Conservation (phyloP, 2,329 filamentous ascomycete genomes). For the Venturia effusa region DNA sequence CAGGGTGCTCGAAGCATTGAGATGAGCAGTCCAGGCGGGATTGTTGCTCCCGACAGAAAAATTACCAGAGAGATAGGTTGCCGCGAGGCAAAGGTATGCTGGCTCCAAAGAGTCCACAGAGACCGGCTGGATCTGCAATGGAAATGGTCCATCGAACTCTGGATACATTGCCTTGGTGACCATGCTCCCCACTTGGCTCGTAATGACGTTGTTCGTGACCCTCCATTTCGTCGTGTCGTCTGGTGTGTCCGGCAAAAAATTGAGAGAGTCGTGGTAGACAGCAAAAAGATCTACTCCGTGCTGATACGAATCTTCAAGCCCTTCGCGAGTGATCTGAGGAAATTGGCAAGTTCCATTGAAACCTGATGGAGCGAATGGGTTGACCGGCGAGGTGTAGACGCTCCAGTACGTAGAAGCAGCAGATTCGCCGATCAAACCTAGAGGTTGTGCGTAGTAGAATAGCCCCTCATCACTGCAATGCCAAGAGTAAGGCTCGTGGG, state of each 20-base stretch:
- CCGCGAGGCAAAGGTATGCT: conserved; percentile 52
- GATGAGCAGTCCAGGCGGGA: conserved; percentile 52
- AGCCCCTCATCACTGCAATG: conserved; percentile 59
- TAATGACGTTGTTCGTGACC: conserved; percentile 75
- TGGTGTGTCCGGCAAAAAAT: conserved; percentile 50
- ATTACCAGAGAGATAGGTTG: conserved; percentile 32
- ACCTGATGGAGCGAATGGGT: conserved; percentile 55
- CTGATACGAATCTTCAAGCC: conserved; percentile 62
- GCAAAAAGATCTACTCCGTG: conserved; percentile 67
- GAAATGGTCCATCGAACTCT: conserved; percentile 16
- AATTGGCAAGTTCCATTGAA: conserved; percentile 70
- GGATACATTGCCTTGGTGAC: conserved; percentile 60
- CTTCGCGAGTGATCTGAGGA: conserved; percentile 64
- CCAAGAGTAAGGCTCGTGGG: conserved; percentile 62
- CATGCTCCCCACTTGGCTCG: conserved; percentile 69
- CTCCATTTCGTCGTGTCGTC: conserved; percentile 48
- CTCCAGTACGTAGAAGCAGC: conserved; percentile 55
- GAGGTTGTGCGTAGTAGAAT: conserved; percentile 56
- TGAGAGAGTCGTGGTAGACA: conserved; percentile 62
- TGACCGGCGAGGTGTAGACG: conserved; percentile 48
- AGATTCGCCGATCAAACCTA: conserved; percentile 33
- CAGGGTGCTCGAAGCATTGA: conserved; percentile 44
- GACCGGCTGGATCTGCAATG: conserved; percentile 38
- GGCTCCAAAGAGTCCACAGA: conserved; percentile 65
- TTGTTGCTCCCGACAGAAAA: conserved; percentile 36